phyloP scores from a whole-genome alignment of 2,329 filamentous ascomycete genomes.

The Fusarium penzigii region DNA sequence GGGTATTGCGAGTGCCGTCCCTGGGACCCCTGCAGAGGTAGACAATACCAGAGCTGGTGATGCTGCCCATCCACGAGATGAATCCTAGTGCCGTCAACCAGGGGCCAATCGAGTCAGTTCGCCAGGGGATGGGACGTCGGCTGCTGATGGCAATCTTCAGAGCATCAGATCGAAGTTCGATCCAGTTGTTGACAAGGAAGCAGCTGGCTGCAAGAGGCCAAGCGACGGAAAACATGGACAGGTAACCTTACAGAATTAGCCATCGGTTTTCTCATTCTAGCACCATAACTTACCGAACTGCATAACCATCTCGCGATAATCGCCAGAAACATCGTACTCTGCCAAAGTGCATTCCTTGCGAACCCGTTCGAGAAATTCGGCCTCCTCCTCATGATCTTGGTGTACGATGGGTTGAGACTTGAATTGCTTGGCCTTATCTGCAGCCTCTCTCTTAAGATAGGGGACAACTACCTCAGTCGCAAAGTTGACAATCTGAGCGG shows the following conservation, averaged over 20 bases:
- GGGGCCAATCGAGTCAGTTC: conserved; percentile 90
- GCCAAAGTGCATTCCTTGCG: conserved; percentile 80
- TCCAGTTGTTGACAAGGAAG: conserved; percentile 94
- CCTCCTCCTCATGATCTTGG: conserved; percentile 73
- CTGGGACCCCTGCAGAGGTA: conserved; percentile 80
- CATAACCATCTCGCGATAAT: conserved; percentile 92
- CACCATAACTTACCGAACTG: conserved; percentile 60
- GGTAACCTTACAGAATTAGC: conserved; percentile 60
- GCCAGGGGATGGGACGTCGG: conserved; percentile 85
- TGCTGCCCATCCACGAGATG: conserved; percentile 88
- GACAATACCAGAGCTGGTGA: conserved; percentile 84
- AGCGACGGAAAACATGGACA: conserved; percentile 87
- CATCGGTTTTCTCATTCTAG: neutral
- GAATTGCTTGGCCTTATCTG: conserved; percentile 77
- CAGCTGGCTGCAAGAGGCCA: conserved; percentile 92
- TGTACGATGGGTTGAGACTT: conserved; percentile 56
- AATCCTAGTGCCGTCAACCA: conserved; percentile 87
- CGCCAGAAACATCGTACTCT: conserved; percentile 84
- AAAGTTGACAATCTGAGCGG: conserved; percentile 87
- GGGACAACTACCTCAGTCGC: conserved; percentile 83
- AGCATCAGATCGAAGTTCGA: conserved; percentile 90
- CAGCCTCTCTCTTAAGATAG: conserved; percentile 76
- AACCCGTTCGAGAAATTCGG: conserved; percentile 76
- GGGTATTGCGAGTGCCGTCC: conserved; percentile 64
- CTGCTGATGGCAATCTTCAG: conserved; percentile 91